Evolutionary conservation across 164 flowering plant genomes (phyloP), one percentile per base, ranked within the genome.

Genomic region (Aristolochia fimbriata): DNA sequence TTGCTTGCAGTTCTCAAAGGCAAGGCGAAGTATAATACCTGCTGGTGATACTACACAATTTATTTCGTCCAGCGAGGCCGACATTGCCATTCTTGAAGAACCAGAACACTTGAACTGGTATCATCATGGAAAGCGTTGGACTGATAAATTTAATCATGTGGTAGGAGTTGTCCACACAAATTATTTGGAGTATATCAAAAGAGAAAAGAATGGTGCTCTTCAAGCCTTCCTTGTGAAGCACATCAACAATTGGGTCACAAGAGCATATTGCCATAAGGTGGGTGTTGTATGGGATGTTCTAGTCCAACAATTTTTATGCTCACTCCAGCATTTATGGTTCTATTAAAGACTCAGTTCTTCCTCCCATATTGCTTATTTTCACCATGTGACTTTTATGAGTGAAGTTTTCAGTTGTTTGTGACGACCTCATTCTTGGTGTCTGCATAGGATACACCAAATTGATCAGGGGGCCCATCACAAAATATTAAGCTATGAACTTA

Each of bases 61-160:
- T 73, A 81, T 86, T 59, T 73, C 94, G 27, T 78, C 87, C 55
- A 81, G 71, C 70, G 93, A 86, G 72, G 93, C 93, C 31, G 93
- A 86, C 71, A 86, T 86, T 76, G 93, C 93, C 58, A 84, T 86
- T 56, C 80, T 86, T 21, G 93, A 86, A 76, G 93, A 86, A 66
- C 93, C 93, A 48, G 93, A 86, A 64, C 89, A 86, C 55, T 69
- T 86, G 30, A 86, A 84, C 68, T 86, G 93, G 93, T 86, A 86
- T 58, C 84, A 86, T 73, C 93, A 86, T 74, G 93, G 93, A 22
- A 81, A 59, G 63, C 84, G 93, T 62, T 86, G 93, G 93, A 86
- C 87, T 56, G 89, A 86, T 71, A 86, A 86, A 60, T 86, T 86
- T 63, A 86, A 82, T 70, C 86, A 86, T 72, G 93, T 86, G 51